Percentiles rank a stretch among this genome's conserved stretches.
Conservation (phyloP, 139 green algal species). For the Chlorella sp. region DNA sequence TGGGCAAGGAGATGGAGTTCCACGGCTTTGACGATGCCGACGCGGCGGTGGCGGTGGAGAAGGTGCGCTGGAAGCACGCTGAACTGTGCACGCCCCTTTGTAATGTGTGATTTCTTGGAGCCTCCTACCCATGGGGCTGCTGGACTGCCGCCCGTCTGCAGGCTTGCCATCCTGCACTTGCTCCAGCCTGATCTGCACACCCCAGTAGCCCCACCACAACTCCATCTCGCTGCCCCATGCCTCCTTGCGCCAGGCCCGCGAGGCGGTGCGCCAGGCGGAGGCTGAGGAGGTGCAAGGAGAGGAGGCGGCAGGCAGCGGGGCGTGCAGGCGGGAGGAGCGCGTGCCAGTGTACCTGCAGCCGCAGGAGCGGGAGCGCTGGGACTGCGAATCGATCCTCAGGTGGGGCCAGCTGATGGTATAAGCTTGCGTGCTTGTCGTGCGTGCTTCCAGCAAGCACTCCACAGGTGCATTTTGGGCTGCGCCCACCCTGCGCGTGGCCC, state of each 20-base stretch:
- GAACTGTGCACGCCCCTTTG: too few relatives aligned
- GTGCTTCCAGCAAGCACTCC: background rate
- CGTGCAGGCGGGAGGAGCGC: conserved; percentile 16
- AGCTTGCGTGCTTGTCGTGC: background rate
- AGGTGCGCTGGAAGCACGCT: background rate
- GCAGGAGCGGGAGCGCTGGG: conserved; percentile 73
- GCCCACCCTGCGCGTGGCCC: too few relatives aligned
- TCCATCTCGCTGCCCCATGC: background rate
- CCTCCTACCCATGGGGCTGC: too few relatives aligned
- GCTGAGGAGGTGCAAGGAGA: background rate
- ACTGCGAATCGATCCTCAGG: conserved; percentile 87
- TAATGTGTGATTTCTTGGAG: too few relatives aligned
- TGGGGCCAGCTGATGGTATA: too few relatives aligned
- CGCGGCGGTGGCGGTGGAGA: conserved; percentile 32
- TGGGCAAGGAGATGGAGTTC: conserved; percentile 34
- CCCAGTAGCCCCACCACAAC: too few relatives aligned
- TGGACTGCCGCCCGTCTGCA: too few relatives aligned
- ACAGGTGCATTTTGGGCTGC: too few relatives aligned
- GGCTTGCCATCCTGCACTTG: too few relatives aligned
- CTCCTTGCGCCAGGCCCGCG: background rate
- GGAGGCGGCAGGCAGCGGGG: background rate
- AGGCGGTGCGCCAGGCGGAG: conserved; percentile 16
- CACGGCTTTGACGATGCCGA: conserved; percentile 41
- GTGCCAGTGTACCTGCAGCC: conserved; percentile 1
- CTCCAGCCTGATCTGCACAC: too few relatives aligned